Evolutionary conservation across 805 yeast species (phyloP), one percentile per base, ranked within the genome.

Genomic region (Lipomyces oligophaga): DNA sequence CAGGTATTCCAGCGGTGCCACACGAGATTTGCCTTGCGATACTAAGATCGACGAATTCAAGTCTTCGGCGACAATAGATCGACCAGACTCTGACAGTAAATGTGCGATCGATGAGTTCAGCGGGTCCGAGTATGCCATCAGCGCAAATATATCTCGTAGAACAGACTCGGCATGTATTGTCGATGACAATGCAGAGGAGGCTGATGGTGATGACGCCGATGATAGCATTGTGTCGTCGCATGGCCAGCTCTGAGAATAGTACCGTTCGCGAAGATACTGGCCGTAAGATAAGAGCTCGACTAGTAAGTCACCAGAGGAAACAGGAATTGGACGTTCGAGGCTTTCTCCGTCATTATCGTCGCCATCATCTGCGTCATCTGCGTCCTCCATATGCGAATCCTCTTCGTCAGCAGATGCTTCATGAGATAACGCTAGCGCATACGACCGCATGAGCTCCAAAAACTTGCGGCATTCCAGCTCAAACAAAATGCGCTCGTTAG

Each of bases 81-180:
- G 61, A 41, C 73, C 74, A 7, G 63, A 63, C 8, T 58, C 59
- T 22, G 66, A 65, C 30, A 74, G 59, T 26, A 68, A 53, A 39
- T 64, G 62, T 15, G 73, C 71, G 36, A 67, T 67, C 26, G 59
- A 61, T 3, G 72, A 60, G 3, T 59, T 48, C 34, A 49, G 46
- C 0, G 82, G 81, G 42, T 78, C 67, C 7, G 72, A 71, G 52
- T 73, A 79, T 2, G 82, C 80, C 37, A 80, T 59, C 24, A 80
- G 60, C 2, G 77, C 67, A 5, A 78, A 75, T 0, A 79, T 66
- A 34, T 75, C 73, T 32, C 69, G 66, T 25, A 80, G 57, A 48
- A 66, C 65, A 5, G 64, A 63, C 25, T 64, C 66, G 33, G 68
- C 67, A n/a, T 58, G 58, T 2, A 63, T 54, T n/a, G 67, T 63